Percentiles rank a stretch among this genome's conserved stretches.
phyloP scores from a whole-genome alignment of 805 yeast species.

The Suhomyces sp. region DNA sequence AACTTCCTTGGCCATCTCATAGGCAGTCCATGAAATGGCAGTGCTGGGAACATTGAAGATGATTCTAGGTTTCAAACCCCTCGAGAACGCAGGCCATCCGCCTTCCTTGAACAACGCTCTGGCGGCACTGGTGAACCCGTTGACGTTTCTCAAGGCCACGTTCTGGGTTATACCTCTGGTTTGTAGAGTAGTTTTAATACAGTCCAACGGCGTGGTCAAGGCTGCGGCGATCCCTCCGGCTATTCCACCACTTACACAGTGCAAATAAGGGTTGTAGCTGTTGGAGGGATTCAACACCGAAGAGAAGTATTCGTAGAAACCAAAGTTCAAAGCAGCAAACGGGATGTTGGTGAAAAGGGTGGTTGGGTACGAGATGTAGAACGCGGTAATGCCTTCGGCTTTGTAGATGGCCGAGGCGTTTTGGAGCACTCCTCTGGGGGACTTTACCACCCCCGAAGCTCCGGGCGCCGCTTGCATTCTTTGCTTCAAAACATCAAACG shows the following conservation, averaged over 20 bases:
- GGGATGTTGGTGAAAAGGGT: slow-evolving; percentile 90
- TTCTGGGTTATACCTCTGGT: slow-evolving; percentile 62
- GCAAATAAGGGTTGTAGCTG: slow-evolving; percentile 81
- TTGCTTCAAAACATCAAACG: slow-evolving; percentile 93
- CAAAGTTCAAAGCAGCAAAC: slow-evolving; percentile 91
- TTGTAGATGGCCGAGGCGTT: slow-evolving; percentile 49
- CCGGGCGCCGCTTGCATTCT: slow-evolving; percentile 67
- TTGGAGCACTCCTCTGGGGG: slow-evolving; percentile 24
- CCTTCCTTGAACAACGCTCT: slow-evolving; percentile 57
- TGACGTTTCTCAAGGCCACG: slow-evolving; percentile 49
- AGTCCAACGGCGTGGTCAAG: slow-evolving; percentile 89
- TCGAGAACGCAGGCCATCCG: slow-evolving; percentile 65
- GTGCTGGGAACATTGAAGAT: slow-evolving; percentile 93
- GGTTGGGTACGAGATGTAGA: slow-evolving; percentile 91
- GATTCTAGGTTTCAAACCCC: slow-evolving; percentile 89
- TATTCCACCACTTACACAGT: slow-evolving; percentile 88
- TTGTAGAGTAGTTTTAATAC: slow-evolving; percentile 87
- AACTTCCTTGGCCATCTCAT: slow-evolving; percentile 90
- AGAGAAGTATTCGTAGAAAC: slow-evolving; percentile 84
- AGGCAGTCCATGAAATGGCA: slow-evolving; percentile 96
- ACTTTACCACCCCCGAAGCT: slow-evolving; percentile 1
- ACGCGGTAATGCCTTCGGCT: slow-evolving; percentile 72
- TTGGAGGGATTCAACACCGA: slow-evolving; percentile 74
- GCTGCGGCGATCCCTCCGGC: slow-evolving; percentile 97
- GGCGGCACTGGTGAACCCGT: slow-evolving; percentile 71